phyloP scores from a whole-genome alignment of 768 basidiomycete genomes.

The Lentinus brumalis region DNA sequence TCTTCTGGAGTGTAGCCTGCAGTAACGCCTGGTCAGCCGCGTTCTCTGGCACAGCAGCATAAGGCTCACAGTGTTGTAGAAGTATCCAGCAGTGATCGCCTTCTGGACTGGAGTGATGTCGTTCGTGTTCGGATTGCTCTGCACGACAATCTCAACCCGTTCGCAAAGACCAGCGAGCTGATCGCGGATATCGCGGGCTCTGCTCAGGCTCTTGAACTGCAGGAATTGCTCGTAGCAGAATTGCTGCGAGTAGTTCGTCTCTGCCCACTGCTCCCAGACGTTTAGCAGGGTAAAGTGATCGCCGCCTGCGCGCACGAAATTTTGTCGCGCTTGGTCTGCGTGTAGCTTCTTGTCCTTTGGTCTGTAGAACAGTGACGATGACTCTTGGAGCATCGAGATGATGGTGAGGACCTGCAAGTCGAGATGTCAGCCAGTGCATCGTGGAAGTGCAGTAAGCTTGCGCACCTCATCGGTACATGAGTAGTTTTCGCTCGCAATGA shows the following conservation, averaged over 20 bases:
- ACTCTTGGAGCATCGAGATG: slow-evolving; percentile 96
- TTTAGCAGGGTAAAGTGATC: slow-evolving; percentile 98
- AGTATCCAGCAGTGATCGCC: slow-evolving; percentile 93
- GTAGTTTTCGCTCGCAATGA: slow-evolving; percentile 94
- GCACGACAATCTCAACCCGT: slow-evolving; percentile 90
- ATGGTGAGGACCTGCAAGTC: slow-evolving; percentile 82
- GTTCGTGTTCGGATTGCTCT: slow-evolving; percentile 87
- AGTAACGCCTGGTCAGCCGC: neutral
- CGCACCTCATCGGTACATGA: slow-evolving; percentile 93
- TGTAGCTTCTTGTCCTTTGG: slow-evolving; percentile 98
- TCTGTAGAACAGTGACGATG: slow-evolving; percentile 91
- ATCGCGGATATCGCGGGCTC: slow-evolving; percentile 95
- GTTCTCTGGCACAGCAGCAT: neutral
- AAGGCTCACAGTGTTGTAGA: slow-evolving; percentile 82
- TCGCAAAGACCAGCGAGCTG: slow-evolving; percentile 96
- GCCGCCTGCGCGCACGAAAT: slow-evolving; percentile 93
- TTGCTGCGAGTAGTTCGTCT: slow-evolving; percentile 95
- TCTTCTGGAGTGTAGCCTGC: slow-evolving; percentile 90
- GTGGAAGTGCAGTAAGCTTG: neutral
- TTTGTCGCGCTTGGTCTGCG: slow-evolving; percentile 96
- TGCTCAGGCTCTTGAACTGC: slow-evolving; percentile 91
- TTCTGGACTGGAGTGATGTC: slow-evolving; percentile 95
- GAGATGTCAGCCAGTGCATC: neutral
- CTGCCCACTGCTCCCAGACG: slow-evolving; percentile 99
- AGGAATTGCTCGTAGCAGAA: slow-evolving; percentile 96